A percentile compares a stretch with the other conserved stretches of the same genome.
phyloP scores from a whole-genome alignment of 202 grass and related monocot genomes.

The Panicum hallii region DNA sequence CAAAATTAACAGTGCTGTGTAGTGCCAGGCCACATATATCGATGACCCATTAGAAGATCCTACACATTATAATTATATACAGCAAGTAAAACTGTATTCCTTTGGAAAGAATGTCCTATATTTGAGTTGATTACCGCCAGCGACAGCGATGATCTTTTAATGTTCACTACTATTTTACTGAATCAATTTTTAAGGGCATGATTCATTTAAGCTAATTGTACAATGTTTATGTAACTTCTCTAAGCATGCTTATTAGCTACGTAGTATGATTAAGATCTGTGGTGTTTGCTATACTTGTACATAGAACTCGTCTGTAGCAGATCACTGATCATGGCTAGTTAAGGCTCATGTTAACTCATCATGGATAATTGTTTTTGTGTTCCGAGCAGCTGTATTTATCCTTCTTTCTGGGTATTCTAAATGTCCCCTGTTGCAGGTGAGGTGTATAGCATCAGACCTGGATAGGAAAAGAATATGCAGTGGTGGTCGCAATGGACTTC shows the following conservation, averaged over 20 bases:
- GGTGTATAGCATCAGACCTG: slow-evolving; percentile 90
- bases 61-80: neutral
- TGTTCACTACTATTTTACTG: slow-evolving; percentile 25
- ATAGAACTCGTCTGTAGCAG: neutral
- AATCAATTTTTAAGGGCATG: slow-evolving; percentile 3
- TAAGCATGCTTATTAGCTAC: neutral
- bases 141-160: slow-evolving; percentile 7
- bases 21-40: neutral
- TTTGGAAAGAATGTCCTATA: slow-evolving; percentile 25
- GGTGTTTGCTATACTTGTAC: slow-evolving; percentile 16
- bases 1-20: neutral
- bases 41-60: slow-evolving; percentile 5
- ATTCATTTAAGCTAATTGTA: neutral
- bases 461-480: slow-evolving; percentile 99
- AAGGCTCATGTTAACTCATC: slow-evolving; percentile 1
- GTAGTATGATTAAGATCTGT: slow-evolving; percentile 15
- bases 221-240: slow-evolving; percentile 29
- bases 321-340: neutral
- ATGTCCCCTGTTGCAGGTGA: slow-evolving; percentile 62
- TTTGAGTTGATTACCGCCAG: neutral
- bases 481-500: slow-evolving; percentile 87
- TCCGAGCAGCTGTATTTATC: neutral
- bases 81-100: slow-evolving; percentile 7
- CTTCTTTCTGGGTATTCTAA: neutral
- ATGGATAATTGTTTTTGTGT: slow-evolving; percentile 23